Base-by-base conservation (phyloP, 1,284 basidiomycete genomes). In the Marasmius sp. region DNA sequence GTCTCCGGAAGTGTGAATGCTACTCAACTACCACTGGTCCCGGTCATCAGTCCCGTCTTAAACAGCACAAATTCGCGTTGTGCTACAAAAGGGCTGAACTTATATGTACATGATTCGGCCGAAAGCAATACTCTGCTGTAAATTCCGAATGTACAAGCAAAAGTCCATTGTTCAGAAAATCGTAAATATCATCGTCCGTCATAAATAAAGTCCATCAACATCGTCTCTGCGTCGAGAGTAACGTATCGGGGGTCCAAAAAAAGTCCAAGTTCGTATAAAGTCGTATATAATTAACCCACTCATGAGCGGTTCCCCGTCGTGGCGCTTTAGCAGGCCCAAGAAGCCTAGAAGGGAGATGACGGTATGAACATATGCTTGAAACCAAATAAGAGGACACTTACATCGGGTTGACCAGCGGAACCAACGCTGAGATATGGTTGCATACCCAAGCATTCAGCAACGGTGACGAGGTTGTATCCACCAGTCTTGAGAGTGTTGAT, bases 401-500 rank as follows among this genome's bases (percentile, higher is more conserved):
- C 55, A 45, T 57, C 55, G 18, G 11, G 38, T 45, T 22, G 39
- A 45, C 55, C 55, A 10, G 52, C 36, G 14, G 50, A 20, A 6
- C 52, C 37, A 8, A 45, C 52, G n/a, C 61, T 45, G 27, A 62
- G 47, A 48, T 67, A 67, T 1, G 69, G 66, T 7, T 54, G 37
- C n/a, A 59, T 58, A 16, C 70, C 70, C n/a, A 73, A 59, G 58
- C 71, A 73, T 41, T 70, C 67, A 2, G 70, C 69, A 12, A 72
- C 67, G n/a, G 71, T 72, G 41, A 67, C 69, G 56, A 73, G 64
- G 14, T 65, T 65, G 66, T 73, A 73, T 4, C 71, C 55, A 18
- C 39, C 55, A 9, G 33, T 36, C 55, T 57, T 36, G 39, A 57
- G 55, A 12, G 10, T n/a, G 20, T 39, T 8, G 39, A 57, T 57